Base-by-base conservation (phyloP, 176 grass and related monocot species). In the Cymbopogon citratus region DNA sequence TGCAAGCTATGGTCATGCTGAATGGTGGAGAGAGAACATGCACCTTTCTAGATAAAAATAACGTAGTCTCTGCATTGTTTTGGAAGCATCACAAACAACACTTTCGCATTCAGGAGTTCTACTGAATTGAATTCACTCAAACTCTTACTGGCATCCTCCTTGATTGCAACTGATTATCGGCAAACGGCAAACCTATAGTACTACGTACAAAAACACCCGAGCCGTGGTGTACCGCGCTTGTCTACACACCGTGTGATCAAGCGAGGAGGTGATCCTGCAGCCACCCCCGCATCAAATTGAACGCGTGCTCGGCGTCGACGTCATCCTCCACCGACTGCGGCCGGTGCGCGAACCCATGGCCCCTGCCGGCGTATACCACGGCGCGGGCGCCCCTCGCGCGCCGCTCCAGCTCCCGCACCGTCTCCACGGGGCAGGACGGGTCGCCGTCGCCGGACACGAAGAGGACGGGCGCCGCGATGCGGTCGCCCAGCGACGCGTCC, bases 391-490 rank as follows among this genome's bases (percentile, higher is more conserved):
- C 85, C 15, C 52, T 56, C 18, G 85, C 90, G 54, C 78, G 83
- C 60, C 65, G n/a, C 93, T 91, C 85, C 76, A 95, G 74, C 85
- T 93, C 89, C 73, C 89, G 73, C 61, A 95, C 83, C 7, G 68
- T 79, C 79, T 71, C 85, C 27, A 93, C 89, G 7, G 92, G 9
- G 80, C 92, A 99, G n/a, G 67, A 41, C 19, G 59, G 80, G 63
- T 95, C 92, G n/a, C 88, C 77, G 84, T 99, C 96, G 63, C 96
- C 91, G 40, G 65, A 84, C 38, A 99, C 82, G 49, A 95, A 91
- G 9, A 99, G 80, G 4, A 99, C 89, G 2, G 92, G 91, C 60
- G 84, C 85, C 9, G 69, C 62, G 75, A 95, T 66, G 46, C 25
- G 64, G 16, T 34, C 77, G 21, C 87, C 81, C 65, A 85, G 85